Evolutionary conservation across 2,329 filamentous ascomycete genomes (phyloP), one percentile per base, ranked within the genome.

Genomic region (Ophiocordyceps sinensis): DNA sequence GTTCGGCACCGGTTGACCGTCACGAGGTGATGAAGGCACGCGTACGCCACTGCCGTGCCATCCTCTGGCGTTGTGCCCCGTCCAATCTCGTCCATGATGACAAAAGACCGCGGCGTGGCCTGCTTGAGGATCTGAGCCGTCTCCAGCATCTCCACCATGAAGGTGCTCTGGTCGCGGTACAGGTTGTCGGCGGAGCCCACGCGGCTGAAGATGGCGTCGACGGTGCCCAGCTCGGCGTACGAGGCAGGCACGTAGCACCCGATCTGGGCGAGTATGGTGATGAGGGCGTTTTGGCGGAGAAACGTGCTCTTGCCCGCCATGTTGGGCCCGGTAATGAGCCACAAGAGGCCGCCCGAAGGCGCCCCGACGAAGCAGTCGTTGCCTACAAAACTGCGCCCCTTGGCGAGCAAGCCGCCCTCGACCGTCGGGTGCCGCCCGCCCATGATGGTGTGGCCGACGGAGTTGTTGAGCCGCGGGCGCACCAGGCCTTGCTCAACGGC

Each of bases 121-220:
- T 84, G 73, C 45, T 82, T 84, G 40, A 98, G 71, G 41, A 98
- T 98, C 23, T 82, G 73, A 2, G 89, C 88, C 17, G 91, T 94
- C 63, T 98, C 91, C 2, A 95, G 73, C 91, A 98, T 98, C 64
- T 98, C 91, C 1, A 96, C 86, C 91, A 98, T 96, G 62, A 98
- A 98, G 0, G 93, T 98, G 41, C 86, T 94, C 60, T 96, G 88
- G 64, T 94, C 84, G 39, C 79, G 77, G 64, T 84, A 95, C n/a
- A 98, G 70, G 57, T 94, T 89, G 59, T 98, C 93, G 2, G 89
- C 91, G 1, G 87, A 93, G 2, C 91, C 91, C 19, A 93, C 82
- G 56, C 91, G 84, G 55, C 82, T 91, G 66, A 94, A 96, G 41
- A 98, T 82, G 53, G 89, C 86, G 62, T 98, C 91, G n/a, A 95